Percentiles rank a stretch among this genome's conserved stretches.
These are phyloP conservation scores for Deuterostichococcus epilithicus DNA, from an alignment of 139 green algal genomes.

Conservation along the genomic window DNA sequence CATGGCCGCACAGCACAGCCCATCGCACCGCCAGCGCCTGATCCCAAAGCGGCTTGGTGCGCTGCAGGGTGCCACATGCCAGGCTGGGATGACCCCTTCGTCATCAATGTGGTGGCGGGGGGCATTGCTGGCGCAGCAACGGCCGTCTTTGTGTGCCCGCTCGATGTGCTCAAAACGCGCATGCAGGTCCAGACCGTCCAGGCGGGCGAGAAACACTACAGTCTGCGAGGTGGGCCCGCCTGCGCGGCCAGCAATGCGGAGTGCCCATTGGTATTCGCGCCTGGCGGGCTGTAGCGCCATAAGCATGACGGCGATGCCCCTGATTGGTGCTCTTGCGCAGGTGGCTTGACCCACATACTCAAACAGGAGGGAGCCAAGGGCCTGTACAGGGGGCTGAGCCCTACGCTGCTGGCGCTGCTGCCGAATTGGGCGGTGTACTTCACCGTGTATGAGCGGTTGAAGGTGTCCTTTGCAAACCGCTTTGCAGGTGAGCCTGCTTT, in stretches of 20 bases:
- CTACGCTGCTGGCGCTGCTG: slow-evolving; percentile 91
- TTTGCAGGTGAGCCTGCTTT: slow-evolving; percentile 4
- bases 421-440: slow-evolving; percentile 99
- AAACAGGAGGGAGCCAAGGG: slow-evolving; percentile 74
- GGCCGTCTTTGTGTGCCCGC: slow-evolving; percentile 91
- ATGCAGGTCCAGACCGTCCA: slow-evolving; percentile 78
- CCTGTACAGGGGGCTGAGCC: slow-evolving; percentile 88
- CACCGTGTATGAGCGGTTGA: slow-evolving; percentile 86
- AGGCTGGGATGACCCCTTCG: background rate
- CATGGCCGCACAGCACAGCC: too few relatives aligned
- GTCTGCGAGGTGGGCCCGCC: background rate
- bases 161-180: slow-evolving; percentile 97
- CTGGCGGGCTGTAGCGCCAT: too few relatives aligned
- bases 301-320: too few relatives aligned
- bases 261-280: too few relatives aligned
- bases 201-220: background rate
- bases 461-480: slow-evolving; percentile 36
- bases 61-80: background rate
- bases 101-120: slow-evolving; percentile 24
- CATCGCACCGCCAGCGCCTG: too few relatives aligned
- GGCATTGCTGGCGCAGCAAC: slow-evolving; percentile 71
- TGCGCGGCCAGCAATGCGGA: too few relatives aligned
- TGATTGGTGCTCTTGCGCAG: slow-evolving; percentile 21
- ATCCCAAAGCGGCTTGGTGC: too few relatives aligned
- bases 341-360: slow-evolving; percentile 74